Percentiles rank a stretch among this genome's conserved stretches.
Evolutionary conservation across 495 filamentous ascomycete species (phyloP).

Genomic region (Aeminium ludgeri): DNA sequence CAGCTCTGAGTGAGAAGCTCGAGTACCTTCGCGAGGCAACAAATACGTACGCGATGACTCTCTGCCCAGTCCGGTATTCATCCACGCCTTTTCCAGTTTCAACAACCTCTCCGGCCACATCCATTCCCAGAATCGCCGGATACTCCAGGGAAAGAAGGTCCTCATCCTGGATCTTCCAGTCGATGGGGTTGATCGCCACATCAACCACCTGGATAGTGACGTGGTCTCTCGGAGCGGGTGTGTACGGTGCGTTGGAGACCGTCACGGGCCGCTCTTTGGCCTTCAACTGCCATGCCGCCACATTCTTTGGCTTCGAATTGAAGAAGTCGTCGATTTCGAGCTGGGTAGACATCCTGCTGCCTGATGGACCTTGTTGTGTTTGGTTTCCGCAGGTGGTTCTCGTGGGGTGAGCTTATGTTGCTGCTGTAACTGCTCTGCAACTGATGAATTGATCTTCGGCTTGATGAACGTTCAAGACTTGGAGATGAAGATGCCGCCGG

Average conservation of each 20-base stretch:
- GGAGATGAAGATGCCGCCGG: too few species aligned
- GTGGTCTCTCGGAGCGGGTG: slow-evolving; percentile 21
- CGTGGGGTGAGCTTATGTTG: too few species aligned
- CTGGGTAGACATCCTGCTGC: too few species aligned
- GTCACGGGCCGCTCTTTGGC: slow-evolving; percentile 21
- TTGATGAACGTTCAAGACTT: too few species aligned
- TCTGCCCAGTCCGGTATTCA: slow-evolving; percentile 16
- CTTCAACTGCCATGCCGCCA: slow-evolving; percentile 25
- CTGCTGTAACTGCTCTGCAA: too few species aligned
- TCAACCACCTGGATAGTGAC: slow-evolving; percentile 27
- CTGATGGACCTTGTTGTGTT: too few species aligned
- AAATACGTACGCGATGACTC: slow-evolving; percentile 18
- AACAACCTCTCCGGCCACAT: slow-evolving; percentile 20
- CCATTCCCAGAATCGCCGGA: slow-evolving; percentile 17
- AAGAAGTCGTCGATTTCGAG: neutral
- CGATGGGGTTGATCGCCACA: slow-evolving; percentile 29
- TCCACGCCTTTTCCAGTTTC: slow-evolving; percentile 20
- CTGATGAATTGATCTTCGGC: too few species aligned
- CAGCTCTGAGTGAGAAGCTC: neutral
- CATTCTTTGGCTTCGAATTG: slow-evolving; percentile 16
- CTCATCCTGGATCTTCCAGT: slow-evolving; percentile 16
- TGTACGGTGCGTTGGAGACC: slow-evolving; percentile 24
- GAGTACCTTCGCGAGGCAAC: neutral
- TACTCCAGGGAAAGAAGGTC: slow-evolving; percentile 9
- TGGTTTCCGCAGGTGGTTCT: too few species aligned